Evolutionary conservation across 2,329 filamentous ascomycete genomes (phyloP).

Genomic region (Trichoderma pleuroti): DNA sequence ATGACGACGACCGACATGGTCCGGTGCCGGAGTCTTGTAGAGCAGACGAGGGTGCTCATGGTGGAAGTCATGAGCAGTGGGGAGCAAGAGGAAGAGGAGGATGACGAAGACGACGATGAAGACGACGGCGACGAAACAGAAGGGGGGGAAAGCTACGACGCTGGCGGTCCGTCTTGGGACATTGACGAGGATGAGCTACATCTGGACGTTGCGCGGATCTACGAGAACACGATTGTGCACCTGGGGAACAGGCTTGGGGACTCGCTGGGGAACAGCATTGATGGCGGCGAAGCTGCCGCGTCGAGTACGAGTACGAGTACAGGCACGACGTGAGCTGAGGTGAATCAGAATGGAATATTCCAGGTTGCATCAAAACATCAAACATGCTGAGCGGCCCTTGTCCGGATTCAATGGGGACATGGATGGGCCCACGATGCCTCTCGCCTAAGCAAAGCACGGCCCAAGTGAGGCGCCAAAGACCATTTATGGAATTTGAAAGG

Average conservation of each 20-base stretch:
- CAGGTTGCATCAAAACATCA: background rate
- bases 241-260: conserved; percentile 65
- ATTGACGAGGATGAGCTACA: conserved; percentile 52
- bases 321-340: background rate
- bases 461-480: background rate
- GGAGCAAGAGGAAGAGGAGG: conserved; percentile 41
- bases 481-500: background rate
- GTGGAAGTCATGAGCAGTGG: conserved; percentile 60
- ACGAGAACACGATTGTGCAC: conserved; percentile 73
- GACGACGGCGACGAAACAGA: conserved; percentile 39
- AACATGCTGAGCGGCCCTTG: background rate
- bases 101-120: conserved; percentile 34
- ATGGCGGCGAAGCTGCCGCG: background rate
- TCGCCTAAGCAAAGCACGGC: background rate
- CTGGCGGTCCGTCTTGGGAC: conserved; percentile 31
- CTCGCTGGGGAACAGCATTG: conserved; percentile 22
- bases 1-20: conserved; percentile 83
- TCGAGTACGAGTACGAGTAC: background rate
- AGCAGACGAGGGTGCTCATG: conserved; percentile 68
- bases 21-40: conserved; percentile 74
- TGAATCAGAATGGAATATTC: background rate
- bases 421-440: background rate
- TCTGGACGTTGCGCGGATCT: conserved; percentile 72
- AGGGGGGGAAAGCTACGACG: conserved; percentile 32
- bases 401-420: background rate